These are phyloP conservation scores for Trichoderma sp. DNA, from an alignment of 2,329 filamentous ascomycete genomes.

Conservation along the genomic window DNA sequence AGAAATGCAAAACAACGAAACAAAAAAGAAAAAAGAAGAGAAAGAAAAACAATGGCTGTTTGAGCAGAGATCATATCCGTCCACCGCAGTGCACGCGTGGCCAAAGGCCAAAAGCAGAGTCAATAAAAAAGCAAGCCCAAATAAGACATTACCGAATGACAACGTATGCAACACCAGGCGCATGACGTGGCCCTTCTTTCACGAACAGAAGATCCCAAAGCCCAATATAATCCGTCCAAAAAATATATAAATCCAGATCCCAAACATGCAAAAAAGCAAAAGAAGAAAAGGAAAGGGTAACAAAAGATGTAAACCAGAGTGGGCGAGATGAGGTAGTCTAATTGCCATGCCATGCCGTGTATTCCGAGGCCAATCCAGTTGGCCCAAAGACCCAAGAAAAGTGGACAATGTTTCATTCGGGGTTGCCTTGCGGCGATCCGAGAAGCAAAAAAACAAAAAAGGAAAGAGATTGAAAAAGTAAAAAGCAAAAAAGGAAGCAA, in stretches of 20 bases:
- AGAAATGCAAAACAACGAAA: background rate
- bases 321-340: constrained; percentile 20
- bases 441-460: background rate
- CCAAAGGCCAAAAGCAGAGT: background rate
- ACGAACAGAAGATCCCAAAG: background rate
- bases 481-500: constrained; percentile 24
- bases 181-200: constrained; percentile 18
- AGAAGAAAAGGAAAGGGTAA: background rate
- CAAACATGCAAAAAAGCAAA: background rate
- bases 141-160: constrained; percentile 21
- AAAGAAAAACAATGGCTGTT: background rate
- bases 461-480: constrained; percentile 22
- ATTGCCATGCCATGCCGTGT: constrained; percentile 21
- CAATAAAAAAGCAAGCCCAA: background rate
- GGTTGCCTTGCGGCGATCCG: constrained; percentile 31
- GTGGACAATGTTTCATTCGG: background rate
- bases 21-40: background rate
- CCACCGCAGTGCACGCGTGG: constrained; percentile 5
- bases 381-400: constrained; percentile 13
- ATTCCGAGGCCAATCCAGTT: constrained; percentile 22
- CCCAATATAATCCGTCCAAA: background rate
- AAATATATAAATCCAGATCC: background rate
- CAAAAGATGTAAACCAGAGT: constrained; percentile 16
- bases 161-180: constrained; percentile 21
- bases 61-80: constrained; percentile 1